Percentiles rank a stretch among this genome's conserved stretches.
These are phyloP conservation scores for Penicillium aurantiogriseum DNA, from an alignment of 2,329 filamentous ascomycete genomes.

Conservation along the genomic window DNA sequence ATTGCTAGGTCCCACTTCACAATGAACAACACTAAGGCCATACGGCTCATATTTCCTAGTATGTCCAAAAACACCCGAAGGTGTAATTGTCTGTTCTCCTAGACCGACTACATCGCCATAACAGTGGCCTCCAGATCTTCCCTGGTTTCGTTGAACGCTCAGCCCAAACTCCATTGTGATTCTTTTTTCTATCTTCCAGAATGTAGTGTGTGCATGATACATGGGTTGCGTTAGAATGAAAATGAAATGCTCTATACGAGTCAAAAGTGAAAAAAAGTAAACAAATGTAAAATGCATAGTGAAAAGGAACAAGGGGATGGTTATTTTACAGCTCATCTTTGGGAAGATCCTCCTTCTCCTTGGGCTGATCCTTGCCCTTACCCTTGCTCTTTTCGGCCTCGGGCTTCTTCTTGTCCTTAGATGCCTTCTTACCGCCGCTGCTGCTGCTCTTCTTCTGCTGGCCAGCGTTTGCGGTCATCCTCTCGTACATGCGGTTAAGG, in stretches of 20 bases:
- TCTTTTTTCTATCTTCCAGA: conserved; percentile 22
- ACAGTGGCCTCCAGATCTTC: neutral
- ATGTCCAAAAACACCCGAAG: neutral
- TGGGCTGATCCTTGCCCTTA: conserved; percentile 16
- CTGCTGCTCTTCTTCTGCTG: conserved; percentile 26
- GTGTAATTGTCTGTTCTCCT: neutral
- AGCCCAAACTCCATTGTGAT: conserved; percentile 18
- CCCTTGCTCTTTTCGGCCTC: conserved; percentile 31
- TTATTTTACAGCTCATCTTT: conserved; percentile 35
- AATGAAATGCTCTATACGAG: conserved; percentile 18
- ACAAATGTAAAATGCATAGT: conserved; percentile 8
- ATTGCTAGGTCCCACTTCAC: too few species aligned
- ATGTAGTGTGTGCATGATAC: conserved; percentile 18
- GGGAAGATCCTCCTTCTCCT: conserved; percentile 27
- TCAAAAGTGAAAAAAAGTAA: conserved; percentile 8
- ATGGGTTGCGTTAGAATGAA: conserved; percentile 15
- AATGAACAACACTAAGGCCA: too few species aligned
- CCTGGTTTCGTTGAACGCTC: neutral
- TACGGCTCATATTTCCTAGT: neutral
- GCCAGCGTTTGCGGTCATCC: conserved; percentile 47
- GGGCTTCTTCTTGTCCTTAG: conserved; percentile 33
- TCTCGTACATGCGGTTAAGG: conserved; percentile 38
- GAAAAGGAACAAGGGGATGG: neutral
- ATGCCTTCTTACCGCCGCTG: conserved; percentile 23
- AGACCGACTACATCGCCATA: neutral